phyloP scores from a whole-genome alignment of 345 rosid genomes.

The Populus euphratica region DNA sequence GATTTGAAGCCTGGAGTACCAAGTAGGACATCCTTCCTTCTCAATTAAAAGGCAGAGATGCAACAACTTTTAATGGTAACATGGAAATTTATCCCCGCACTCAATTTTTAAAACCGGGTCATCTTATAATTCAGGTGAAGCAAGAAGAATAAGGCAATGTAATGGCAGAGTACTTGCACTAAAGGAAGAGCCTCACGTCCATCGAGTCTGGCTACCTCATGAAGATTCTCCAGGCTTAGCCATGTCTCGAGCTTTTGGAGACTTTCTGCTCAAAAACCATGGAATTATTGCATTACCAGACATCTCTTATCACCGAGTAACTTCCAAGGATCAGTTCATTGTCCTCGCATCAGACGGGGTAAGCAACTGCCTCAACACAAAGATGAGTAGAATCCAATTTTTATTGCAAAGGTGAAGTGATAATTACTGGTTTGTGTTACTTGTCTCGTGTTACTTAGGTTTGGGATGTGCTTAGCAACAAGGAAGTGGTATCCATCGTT shows the following conservation, averaged over 20 bases:
- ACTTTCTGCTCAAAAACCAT: slow-evolving; percentile 59
- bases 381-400: not conserved
- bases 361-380: not conserved
- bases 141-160: slow-evolving; percentile 66
- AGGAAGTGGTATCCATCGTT: slow-evolving; percentile 52
- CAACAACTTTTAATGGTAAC: not conserved
- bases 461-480: slow-evolving; percentile 78
- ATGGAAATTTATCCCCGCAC: not conserved
- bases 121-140: slow-evolving; percentile 53
- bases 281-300: slow-evolving; percentile 76
- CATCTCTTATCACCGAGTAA: slow-evolving; percentile 49
- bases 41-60: no score
- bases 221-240: slow-evolving; percentile 86
- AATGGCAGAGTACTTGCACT: slow-evolving; percentile 69
- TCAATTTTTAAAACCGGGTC: not conserved
- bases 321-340: slow-evolving; percentile 50
- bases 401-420: not conserved
- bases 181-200: slow-evolving; percentile 66
- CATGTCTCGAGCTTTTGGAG: slow-evolving; percentile 92
- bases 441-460: slow-evolving; percentile 29
- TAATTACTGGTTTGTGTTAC: not conserved
- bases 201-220: slow-evolving; percentile 80
- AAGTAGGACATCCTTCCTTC: slow-evolving; percentile 38
- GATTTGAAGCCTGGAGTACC: slow-evolving; percentile 79
- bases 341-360: slow-evolving; percentile 90